These are phyloP conservation scores for Camelina hispida DNA, from an alignment of 345 rosid genomes.

Conservation along the genomic window DNA sequence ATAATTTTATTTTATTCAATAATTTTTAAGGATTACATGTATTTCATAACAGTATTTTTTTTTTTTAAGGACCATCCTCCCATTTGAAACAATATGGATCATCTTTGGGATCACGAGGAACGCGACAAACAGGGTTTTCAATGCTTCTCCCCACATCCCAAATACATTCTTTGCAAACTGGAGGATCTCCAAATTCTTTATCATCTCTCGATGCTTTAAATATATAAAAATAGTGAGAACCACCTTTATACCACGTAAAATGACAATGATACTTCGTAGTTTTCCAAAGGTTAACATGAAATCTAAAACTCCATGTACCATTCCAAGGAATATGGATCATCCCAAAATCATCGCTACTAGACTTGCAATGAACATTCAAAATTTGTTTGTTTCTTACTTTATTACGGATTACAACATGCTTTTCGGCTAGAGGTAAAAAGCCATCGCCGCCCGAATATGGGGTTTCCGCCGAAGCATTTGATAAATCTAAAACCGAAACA, in stretches of 20 bases:
- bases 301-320: conserved; percentile 8
- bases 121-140: background rate
- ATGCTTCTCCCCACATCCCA: conserved; percentile 2
- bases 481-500: background rate
- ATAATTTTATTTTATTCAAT: background rate
- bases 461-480: background rate
- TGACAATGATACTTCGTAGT: conserved; percentile 2
- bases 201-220: conserved; percentile 29
- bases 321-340: background rate
- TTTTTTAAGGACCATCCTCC: background rate
- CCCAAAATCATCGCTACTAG: conserved; percentile 6
- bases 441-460: background rate
- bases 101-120: background rate
- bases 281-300: conserved; percentile 15
- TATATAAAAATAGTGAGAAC: conserved; percentile 20
- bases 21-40: background rate
- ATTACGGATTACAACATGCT: conserved; percentile 19
- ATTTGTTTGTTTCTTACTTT: fast-evolving
- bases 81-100: conserved; percentile 7
- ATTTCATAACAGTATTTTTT: background rate
- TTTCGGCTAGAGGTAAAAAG: background rate
- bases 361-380: conserved; percentile 29
- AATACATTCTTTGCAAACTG: conserved; percentile 21
- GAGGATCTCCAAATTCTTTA: background rate
- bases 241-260: conserved; percentile 1